Evolutionary conservation across 2,329 filamentous ascomycete species (phyloP), one percentile per base, ranked within the genome.

Genomic region (Aspergillus puulaauensis): DNA sequence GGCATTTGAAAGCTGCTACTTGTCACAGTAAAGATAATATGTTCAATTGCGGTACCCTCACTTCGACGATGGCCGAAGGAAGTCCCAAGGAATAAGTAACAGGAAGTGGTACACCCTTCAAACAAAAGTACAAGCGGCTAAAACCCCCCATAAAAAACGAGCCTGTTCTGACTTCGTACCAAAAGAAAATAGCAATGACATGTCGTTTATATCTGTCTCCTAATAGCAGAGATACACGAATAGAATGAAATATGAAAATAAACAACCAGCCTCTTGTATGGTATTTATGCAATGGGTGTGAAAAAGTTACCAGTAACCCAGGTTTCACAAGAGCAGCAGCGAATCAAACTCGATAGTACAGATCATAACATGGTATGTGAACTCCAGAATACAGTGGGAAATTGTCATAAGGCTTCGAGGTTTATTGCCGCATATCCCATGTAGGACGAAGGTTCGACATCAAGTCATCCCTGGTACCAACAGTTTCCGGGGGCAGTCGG

Each of bases 401-500:
- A 54, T 67, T 63, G 61, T 68, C 59, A 68, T 55, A 61, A 44
- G 35, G 45, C 27, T 50, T 49, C 54, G 55, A 57, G 62, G 57
- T 64, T 66, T 67, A 70, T 52, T 60, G 59, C 50, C 59, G 64
- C 74, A 86, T 75, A 68, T 82, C 78, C 82, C 83, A 83, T 57
- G 76, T 77, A 37, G 86, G 86, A 66, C 77, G 77, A 70, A 88
- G 74, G 63, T 86, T 78, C n/a, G 74, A 75, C 57, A 79, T 75
- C 72, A 93, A 75, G 56, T 91, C 85, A 35, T 89, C 84, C 68
- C 82, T 83, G 3, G 90, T 92, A 63, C 92, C 93, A 57, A 96
- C 90, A 44, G 88, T 84, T 65, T 93, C 91, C 57, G 86, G 87
- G 0, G 93, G 92, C 60, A 97, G 83, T 50, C 90, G 87, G 71